These are phyloP conservation scores for Hyaloscypha variabilis DNA, from an alignment of 495 filamentous ascomycete species.

Conservation along the genomic window DNA sequence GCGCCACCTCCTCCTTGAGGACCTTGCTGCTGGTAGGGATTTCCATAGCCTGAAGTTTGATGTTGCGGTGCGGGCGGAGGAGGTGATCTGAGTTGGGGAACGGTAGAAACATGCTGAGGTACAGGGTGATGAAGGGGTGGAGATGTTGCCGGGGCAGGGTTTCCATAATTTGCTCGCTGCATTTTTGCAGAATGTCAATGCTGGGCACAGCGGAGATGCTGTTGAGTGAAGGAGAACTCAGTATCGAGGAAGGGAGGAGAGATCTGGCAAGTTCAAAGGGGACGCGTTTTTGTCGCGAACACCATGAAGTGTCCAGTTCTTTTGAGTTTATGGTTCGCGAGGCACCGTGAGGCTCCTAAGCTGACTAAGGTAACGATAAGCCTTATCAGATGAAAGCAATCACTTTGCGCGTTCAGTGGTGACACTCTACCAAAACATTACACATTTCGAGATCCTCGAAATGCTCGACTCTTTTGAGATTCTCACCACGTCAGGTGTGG, in stretches of 20 bases:
- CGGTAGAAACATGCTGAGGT: conserved; percentile 96
- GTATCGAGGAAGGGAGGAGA: neutral
- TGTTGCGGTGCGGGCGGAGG: conserved; percentile 81
- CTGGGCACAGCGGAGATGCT: neutral
- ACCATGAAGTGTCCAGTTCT: neutral
- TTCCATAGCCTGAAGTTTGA: conserved; percentile 71
- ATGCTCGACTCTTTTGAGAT: conserved; percentile 98
- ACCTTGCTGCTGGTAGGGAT: conserved; percentile 69
- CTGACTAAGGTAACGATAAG: neutral
- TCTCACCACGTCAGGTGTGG: conserved; percentile 91
- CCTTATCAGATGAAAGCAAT: neutral
- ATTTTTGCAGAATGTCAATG: conserved; percentile 46
- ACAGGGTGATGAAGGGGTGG: conserved; percentile 98
- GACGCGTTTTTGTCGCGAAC: neutral
- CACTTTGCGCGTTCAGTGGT: neutral
- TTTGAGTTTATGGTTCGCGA: neutral
- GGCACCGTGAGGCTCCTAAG: too few relatives aligned
- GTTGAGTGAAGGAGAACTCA: neutral
- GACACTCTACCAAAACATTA: conserved; percentile 15
- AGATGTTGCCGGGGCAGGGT: conserved; percentile 73
- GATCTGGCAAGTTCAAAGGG: neutral
- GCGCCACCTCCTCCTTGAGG: conserved; percentile 53
- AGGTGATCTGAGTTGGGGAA: conserved; percentile 97
- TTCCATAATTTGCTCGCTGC: conserved; percentile 81
- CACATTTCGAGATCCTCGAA: conserved; percentile 19